Conservation (phyloP, 352 stramenopile species). For the Phytophthora macrochlamydospora region DNA sequence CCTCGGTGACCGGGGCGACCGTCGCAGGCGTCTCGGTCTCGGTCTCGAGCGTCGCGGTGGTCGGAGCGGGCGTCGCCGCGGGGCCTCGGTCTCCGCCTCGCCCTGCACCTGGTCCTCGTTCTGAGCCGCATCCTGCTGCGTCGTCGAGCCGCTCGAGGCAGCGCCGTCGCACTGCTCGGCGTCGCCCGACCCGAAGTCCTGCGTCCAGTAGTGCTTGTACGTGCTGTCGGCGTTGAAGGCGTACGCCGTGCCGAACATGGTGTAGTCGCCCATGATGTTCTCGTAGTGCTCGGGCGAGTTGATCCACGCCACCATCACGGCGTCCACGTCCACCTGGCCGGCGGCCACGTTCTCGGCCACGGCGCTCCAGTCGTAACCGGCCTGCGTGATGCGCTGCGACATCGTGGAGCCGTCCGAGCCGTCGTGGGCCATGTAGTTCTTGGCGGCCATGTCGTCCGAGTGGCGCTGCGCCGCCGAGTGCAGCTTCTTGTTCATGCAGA, state of each 20-base stretch:
- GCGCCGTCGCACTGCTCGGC: constrained; percentile 32
- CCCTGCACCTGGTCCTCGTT: constrained; percentile 21
- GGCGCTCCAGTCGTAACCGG: constrained; percentile 48
- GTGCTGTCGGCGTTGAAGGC: constrained; percentile 27
- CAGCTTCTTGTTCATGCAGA: constrained; percentile 50
- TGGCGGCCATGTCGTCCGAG: constrained; percentile 52
- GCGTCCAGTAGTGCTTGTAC: constrained; percentile 65
- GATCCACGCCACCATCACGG: constrained; percentile 50
- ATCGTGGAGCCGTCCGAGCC: constrained; percentile 46
- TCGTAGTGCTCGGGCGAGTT: constrained; percentile 36
- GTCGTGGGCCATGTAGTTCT: constrained; percentile 54
- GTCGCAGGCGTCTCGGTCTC: not conserved
- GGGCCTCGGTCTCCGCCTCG: constrained; percentile 3
- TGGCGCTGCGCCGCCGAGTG: constrained; percentile 23
- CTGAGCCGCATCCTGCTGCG: constrained; percentile 18
- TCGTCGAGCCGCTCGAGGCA: constrained; percentile 14
- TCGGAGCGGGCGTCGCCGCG: not conserved
- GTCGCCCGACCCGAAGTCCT: constrained; percentile 51
- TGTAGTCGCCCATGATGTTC: constrained; percentile 51
- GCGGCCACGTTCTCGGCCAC: constrained; percentile 45
- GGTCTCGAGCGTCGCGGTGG: not conserved
- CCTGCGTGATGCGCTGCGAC: constrained; percentile 38
- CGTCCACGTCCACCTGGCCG: constrained; percentile 33
- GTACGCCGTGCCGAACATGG: constrained; percentile 42
- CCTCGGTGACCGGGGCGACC: not conserved